Base-by-base conservation (phyloP, 495 filamentous ascomycete species). In the Penicillium cataractarum region DNA sequence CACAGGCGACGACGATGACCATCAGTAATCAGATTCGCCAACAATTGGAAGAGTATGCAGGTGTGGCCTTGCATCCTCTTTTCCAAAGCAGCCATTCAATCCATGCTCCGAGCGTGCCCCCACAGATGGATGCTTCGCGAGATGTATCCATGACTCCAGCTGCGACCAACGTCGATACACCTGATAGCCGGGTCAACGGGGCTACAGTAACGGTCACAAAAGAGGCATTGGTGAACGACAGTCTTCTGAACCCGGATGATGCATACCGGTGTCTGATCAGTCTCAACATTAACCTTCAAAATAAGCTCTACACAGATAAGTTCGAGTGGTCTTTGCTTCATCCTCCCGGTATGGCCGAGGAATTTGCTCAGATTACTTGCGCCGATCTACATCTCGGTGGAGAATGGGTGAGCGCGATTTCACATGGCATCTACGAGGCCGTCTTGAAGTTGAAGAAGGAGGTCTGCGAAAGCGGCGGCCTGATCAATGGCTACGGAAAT, bases 291-390 rank as follows among this genome's bases (percentile, higher is more conserved):
- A 97, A 97, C 65, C 84, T 98, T 22, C 89, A 91, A 54, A 96
- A 96, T 63, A 88, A 90, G 58, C 87, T 98, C 19, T 98, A 97
- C 75, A 94, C 90, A 5, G 95, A 99, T 82, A 96, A 91, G 73
- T 98, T 99, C 66, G 95, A 99, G 72, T 99, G 95, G 95, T 97
- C 95, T 19, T 81, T 99, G 5, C 84, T 97, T 9, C 92, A 97
- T 71, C 92, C 93, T 4, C 88, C 91, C 1, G 93, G 96, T 15
- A 89, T 95, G 57, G 92, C 95, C 10, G 95, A 99, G 74, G 84
- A 88, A 40, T 98, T 98, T 74, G 96, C 95, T 49, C 90, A 91
- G 67, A 83, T 90, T 58, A 97, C 95, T 0, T 97, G 93, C 74
- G 90, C 93, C 12, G 95, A 99, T 71, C 76, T 98, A 5, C 93